Evolutionary conservation across 495 filamentous ascomycete genomes (phyloP), one percentile per base, ranked within the genome.

Genomic region (Peziza echinospora): DNA sequence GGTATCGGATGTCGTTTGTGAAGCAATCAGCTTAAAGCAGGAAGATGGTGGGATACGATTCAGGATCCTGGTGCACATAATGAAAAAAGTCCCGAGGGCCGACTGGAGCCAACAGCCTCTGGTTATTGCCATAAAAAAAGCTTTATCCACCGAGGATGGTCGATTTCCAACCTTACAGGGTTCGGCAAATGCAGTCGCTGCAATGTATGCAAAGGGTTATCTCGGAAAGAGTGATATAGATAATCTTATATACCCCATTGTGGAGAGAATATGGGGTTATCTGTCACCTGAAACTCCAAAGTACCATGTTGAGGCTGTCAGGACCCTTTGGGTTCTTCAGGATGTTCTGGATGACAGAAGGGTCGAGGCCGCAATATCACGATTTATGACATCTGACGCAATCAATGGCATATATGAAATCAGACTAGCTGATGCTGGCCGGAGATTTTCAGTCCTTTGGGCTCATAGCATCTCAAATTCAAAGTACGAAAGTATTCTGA

Each of bases 271-370:
- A 0, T 96, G 87, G 87, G 51, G 64, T 21, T 85, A 79, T 57
- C 65, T 94, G 26, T 82, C 83, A 0, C 77, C 82, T 21, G 64
- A 77, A 17, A 77, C 76, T 47, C 86, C 84, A 0, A 91, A 91
- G 56, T 86, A 86, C 52, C 89, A 93, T 58, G 84, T 96, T 21
- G 87, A 96, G 60, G 76, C 84, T 26, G 82, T 91, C 41, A 78
- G 81, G 43, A 80, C 75, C 50, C 62, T 96, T 11, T 91, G 86
- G 80, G 73, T 80, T 43, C 63, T 96, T 39, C 83, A 96, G 53
- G 73, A 72, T 0, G 70, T 73, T 7, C 71, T 74, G 24, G 58
- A 64, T n/a, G 65, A 70, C 47, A 67, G 73, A 51, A 61, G 69
- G 22, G 73, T 93, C 13, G 86, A 94, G 62, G 82, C 82, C 26